Evolutionary conservation across 2,329 filamentous ascomycete species (phyloP).

Genomic region (Aspergillus cejpii): DNA sequence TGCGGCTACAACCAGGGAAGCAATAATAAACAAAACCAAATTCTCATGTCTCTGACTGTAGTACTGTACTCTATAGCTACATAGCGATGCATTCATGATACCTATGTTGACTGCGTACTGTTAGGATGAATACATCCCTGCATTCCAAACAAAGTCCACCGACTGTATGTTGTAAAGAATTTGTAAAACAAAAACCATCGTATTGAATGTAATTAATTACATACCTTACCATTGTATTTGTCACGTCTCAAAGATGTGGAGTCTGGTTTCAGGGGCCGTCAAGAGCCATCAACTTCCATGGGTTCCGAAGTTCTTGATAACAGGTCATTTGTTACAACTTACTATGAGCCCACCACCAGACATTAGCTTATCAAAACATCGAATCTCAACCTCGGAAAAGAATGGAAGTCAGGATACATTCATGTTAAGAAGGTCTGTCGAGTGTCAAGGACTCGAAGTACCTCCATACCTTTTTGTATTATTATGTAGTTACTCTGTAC

Average conservation of each 20-base stretch:
- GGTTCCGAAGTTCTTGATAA: background rate
- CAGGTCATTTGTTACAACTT: background rate
- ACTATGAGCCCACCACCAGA: background rate
- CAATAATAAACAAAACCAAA: background rate
- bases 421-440: too few species aligned
- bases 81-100: conserved; percentile 16
- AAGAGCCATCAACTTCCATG: conserved; percentile 7
- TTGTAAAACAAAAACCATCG: conserved; percentile 12
- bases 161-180: conserved; percentile 13
- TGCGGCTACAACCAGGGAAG: too few species aligned
- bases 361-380: background rate
- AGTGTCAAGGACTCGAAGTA: too few species aligned
- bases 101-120: too few species aligned
- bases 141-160: conserved; percentile 19
- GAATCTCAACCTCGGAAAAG: background rate
- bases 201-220: conserved; percentile 16
- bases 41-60: too few species aligned
- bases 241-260: conserved; percentile 1
- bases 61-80: too few species aligned
- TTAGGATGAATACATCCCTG: conserved; percentile 28
- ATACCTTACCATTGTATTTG: conserved; percentile 12
- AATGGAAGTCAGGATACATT: too few species aligned
- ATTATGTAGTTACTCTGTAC: too few species aligned
- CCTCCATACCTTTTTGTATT: too few species aligned
- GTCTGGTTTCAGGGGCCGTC: conserved; percentile 29